Evolutionary conservation across 768 basidiomycete genomes (phyloP).

Genomic region (Termitomyces sp.): DNA sequence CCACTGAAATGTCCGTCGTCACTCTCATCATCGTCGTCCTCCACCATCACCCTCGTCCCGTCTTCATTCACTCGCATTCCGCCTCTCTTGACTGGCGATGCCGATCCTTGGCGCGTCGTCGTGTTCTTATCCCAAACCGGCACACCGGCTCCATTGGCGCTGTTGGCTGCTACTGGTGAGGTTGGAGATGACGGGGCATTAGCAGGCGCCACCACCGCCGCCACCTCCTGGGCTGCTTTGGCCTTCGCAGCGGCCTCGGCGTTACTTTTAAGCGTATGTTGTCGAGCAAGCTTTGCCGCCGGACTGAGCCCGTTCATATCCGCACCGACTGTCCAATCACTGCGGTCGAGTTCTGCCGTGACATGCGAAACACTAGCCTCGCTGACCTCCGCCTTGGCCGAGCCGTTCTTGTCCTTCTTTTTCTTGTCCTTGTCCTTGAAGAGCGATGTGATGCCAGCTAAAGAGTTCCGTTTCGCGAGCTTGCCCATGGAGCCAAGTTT

Average conservation of each 20-base stretch:
- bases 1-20: constrained; percentile 45
- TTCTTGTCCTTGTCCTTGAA: constrained; percentile 85
- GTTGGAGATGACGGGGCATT: constrained; percentile 17
- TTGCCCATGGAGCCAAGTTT: constrained; percentile 91
- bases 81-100: constrained; percentile 35
- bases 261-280: constrained; percentile 88
- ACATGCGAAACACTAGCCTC: constrained; percentile 72
- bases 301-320: constrained; percentile 79
- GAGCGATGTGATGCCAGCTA: constrained; percentile 87
- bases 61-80: constrained; percentile 54
- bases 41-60: constrained; percentile 57
- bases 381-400: constrained; percentile 55
- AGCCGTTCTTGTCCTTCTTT: constrained; percentile 36
- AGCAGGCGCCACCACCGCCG: constrained; percentile 29
- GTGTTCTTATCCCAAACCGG: constrained; percentile 85
- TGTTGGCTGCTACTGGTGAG: constrained; percentile 13
- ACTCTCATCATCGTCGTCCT: constrained; percentile 66
- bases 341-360: constrained; percentile 78
- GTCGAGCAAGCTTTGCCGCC: constrained; percentile 83
- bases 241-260: constrained; percentile 71
- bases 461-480: constrained; percentile 81
- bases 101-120: constrained; percentile 46
- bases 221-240: constrained; percentile 52
- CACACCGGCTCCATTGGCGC: constrained; percentile 35
- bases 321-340: constrained; percentile 55